Base-by-base conservation (phyloP, 495 filamentous ascomycete species). In the Apodospora peruviana region DNA sequence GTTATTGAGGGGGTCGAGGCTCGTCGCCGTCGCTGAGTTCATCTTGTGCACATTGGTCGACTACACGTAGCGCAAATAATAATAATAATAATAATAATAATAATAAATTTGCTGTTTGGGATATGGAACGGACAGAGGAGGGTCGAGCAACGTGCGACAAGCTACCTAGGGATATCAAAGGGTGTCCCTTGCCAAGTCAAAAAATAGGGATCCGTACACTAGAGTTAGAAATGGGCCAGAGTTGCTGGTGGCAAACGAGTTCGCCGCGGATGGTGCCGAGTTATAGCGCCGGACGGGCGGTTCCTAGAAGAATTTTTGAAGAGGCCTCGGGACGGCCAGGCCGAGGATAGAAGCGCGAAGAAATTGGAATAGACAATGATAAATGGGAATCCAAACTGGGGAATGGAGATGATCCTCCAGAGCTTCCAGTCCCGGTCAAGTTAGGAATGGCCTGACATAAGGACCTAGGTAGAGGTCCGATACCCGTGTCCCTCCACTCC, bases 31-130 rank as follows among this genome's bases (percentile, higher is more conserved):
- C 23, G 39, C 41, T 22, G 52, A 22, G 3, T 27, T 47, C n/a
- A 17, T 51, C 42, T 22, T 51, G 35, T 47, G 56, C 59, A 61
- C 58, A 18, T 27, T 40, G 24, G 7, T 20, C 17, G 20, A 22
- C n/a, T 40, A 11, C 5, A 5, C 16, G 17, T 40, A 18, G 39
- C 20, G 39, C 16, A 39, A n/a, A n/a, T n/a, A n/a, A n/a, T n/a
- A n/a, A n/a, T n/a, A n/a, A n/a, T n/a, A n/a, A n/a, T n/a, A n/a
- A n/a, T n/a, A n/a, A n/a, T n/a, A n/a, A n/a, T n/a, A n/a, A n/a
- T n/a, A n/a, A n/a, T n/a, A n/a, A n/a, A n/a, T n/a, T n/a, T n/a
- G n/a, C n/a, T n/a, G n/a, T n/a, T n/a, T n/a, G n/a, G n/a, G n/a
- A n/a, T n/a, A n/a, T n/a, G n/a, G n/a, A n/a, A n/a, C n/a, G n/a